phyloP scores from a whole-genome alignment of 176 grass and related monocot species.

The Microstegium vimineum region DNA sequence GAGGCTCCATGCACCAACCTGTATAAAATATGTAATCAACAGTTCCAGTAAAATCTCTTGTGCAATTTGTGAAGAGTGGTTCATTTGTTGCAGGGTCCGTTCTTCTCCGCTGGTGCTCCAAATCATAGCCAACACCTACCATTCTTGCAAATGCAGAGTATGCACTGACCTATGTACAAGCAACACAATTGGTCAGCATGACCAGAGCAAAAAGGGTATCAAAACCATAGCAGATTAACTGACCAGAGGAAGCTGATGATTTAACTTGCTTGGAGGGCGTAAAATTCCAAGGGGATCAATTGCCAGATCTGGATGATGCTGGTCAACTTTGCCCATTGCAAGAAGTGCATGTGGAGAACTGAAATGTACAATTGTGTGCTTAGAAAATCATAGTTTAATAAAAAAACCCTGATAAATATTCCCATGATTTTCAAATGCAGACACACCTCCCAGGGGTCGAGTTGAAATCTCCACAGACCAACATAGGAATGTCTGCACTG shows the following conservation, averaged over 20 bases:
- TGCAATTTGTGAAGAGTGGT: slow-evolving; percentile 97
- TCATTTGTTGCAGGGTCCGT: slow-evolving; percentile 92
- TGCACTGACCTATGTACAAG: slow-evolving; percentile 77
- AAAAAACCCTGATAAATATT: background rate
- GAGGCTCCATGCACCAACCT: slow-evolving; percentile 34
- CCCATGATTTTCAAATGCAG: background rate
- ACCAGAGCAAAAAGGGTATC: background rate
- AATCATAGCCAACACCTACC: slow-evolving; percentile 52
- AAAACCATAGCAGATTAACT: slow-evolving; percentile 17
- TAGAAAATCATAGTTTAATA: slow-evolving; percentile 10
- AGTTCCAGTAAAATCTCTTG: slow-evolving; percentile 91
- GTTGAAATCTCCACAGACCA: slow-evolving; percentile 99
- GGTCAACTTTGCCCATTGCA: slow-evolving; percentile 91
- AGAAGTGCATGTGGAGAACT: slow-evolving; percentile 92
- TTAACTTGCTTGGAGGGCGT: slow-evolving; percentile 77
- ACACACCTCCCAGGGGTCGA: slow-evolving; percentile 78
- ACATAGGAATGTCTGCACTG: slow-evolving; percentile 99
- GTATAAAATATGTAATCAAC: slow-evolving; percentile 99
- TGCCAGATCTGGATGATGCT: slow-evolving; percentile 89
- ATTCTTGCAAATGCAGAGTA: slow-evolving; percentile 97
- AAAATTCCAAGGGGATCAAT: slow-evolving; percentile 89
- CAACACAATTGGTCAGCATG: slow-evolving; percentile 20
- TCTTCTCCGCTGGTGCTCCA: slow-evolving; percentile 95
- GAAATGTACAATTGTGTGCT: slow-evolving; percentile 33
- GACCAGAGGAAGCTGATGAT: slow-evolving; percentile 96